A percentile compares a stretch with the other conserved stretches of the same genome.
phyloP scores from a whole-genome alignment of 352 stramenopile species.

The Globisporangium spiculum region DNA sequence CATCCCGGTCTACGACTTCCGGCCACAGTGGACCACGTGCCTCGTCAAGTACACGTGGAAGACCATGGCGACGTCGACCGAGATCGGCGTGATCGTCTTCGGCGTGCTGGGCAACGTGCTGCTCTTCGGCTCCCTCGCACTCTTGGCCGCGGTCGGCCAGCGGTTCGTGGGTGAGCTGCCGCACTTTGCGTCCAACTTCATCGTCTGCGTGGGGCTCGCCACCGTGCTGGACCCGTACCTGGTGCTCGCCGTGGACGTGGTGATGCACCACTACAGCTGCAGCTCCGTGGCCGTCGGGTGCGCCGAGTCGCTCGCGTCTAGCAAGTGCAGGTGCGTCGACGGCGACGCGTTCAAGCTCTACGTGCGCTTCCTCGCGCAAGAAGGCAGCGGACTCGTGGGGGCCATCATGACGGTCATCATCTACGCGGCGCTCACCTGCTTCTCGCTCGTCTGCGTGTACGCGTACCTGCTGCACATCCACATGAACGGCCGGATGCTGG shows the following conservation, averaged over 20 bases:
- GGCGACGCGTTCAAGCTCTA: conserved; percentile 91
- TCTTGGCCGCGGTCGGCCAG: conserved; percentile 37
- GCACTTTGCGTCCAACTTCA: conserved; percentile 68
- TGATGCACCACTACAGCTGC: conserved; percentile 79
- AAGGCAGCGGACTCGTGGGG: conserved; percentile 81
- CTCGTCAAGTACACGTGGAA: conserved; percentile 85
- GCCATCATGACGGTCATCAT: conserved; percentile 75
- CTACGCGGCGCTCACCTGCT: conserved; percentile 58
- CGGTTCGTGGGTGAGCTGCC: conserved; percentile 61
- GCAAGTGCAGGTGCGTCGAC: conserved; percentile 58
- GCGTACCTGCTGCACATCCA: conserved; percentile 84
- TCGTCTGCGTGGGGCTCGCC: conserved; percentile 72
- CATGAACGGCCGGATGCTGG: conserved; percentile 90
- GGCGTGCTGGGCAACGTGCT: conserved; percentile 52
- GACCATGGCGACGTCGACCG: conserved; percentile 51
- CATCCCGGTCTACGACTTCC: conserved; percentile 82
- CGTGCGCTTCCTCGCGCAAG: conserved; percentile 61
- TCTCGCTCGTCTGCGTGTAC: conserved; percentile 60
- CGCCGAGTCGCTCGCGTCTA: conserved; percentile 34
- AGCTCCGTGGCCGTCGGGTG: conserved; percentile 32
- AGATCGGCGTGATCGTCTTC: conserved; percentile 70
- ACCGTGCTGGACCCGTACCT: conserved; percentile 80
- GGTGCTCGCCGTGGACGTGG: conserved; percentile 75
- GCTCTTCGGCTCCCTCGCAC: conserved; percentile 49
- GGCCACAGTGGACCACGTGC: conserved; percentile 56